Base-by-base conservation (phyloP, 768 basidiomycete genomes). In the Cubamyces lactineus region DNA sequence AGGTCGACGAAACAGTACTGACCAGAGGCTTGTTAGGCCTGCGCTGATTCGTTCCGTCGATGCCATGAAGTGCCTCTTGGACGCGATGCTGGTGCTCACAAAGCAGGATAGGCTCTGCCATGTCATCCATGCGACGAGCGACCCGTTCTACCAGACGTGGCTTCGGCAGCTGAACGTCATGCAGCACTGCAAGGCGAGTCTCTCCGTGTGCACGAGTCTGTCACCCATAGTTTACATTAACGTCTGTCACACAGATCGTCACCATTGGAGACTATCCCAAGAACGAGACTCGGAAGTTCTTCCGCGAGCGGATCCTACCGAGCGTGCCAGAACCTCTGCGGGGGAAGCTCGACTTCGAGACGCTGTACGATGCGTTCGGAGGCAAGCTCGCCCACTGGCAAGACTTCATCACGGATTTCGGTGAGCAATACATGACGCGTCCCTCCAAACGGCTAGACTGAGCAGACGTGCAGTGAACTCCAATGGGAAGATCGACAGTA, bases 101-200 rank as follows among this genome's bases (percentile, higher is more conserved):
- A 93, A 94, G 76, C 92, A 94, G 72, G 92, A 93, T 69, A 79
- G 88, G n/a, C 74, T 94, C 15, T 90, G 88, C 68, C 90, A 92
- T 69, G 87, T 92, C 68, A 85, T 92, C 53, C 89, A 92, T 65
- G 88, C 88, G 5, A 89, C 90, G 5, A 91, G 88, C 67, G 90
- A 93, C 66, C 89, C 91, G 0, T 92, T 92, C 74, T 93, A 92
- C 69, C 91, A 91, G 66, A 89, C 87, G 13, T 91, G 88, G 89
- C 78, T 93, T 48, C 80, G 89, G 62, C 89, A 91, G 69, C 78
- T 91, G 56, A 91, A 89, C 63, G 83, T 92, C 52, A 87, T 89
- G 80, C 89, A 91, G 68, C 88, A 92, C 71, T 93, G 91, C 78
- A 92, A 89, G 77, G 88, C 88, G 8, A 39, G 34, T 65, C 57